Evolutionary conservation across 805 yeast genomes (phyloP), one percentile per base, ranked within the genome.

Genomic region (Ogataea nonfermentans): DNA sequence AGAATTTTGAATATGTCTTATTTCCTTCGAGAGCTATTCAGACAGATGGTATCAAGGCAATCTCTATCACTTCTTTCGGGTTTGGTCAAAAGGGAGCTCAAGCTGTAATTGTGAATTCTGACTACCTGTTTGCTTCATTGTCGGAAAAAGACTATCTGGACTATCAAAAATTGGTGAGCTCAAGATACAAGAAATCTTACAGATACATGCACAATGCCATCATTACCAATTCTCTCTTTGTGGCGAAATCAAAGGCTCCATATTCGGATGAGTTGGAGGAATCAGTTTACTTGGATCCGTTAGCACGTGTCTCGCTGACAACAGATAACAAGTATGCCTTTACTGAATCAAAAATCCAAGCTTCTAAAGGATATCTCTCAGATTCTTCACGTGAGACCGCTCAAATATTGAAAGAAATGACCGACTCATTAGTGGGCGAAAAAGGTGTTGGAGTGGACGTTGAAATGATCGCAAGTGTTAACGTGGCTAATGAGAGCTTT

Each of bases 1-100:
- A 88, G 70, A 78, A 87, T 59, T 91, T 69, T 62, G 93, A 89
- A 57, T 81, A 84, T 65, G 87, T 93, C 51, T 79, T 93, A 65
- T 93, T 81, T 79, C 98, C 98, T 64, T 87, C 96, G 19, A 84
- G 93, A 65, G 71, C 95, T 19, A 78, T 93, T 60, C 86, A 85
- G 71, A 93, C 99, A 32, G 95, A 90, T 64, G 98, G 99, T 65
- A 76, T 93, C 63, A 93, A 91, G 75, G 99, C 99, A 45, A 95
- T 86, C 41, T 86, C 97, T 27, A 80, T 93, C 35, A 93, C 98
- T 5, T 93, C 99, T 2, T 93, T 93, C 65, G 99, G 99, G 66
- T 93, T 93, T 65, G 99, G 99, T 64, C 99, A 93, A 73, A 93
- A 93, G 76, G 99, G 99, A 71, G 99, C 89, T 41, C 95, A 89